These are phyloP conservation scores for Macrotyloma uniflorum DNA, from an alignment of 306 rosid genomes.

Conservation along the genomic window DNA sequence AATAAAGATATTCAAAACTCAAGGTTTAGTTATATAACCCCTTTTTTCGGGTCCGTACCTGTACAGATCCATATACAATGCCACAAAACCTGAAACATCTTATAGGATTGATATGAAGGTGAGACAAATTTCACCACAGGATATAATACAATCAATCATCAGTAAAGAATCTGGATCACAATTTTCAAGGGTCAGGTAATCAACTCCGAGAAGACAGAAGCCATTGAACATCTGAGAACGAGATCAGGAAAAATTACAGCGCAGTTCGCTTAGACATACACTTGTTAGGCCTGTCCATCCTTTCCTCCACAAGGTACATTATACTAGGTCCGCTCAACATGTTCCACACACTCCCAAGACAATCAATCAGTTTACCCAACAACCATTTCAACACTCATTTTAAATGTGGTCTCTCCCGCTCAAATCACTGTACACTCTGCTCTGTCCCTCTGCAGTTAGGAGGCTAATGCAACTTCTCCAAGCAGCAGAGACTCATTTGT, in stretches of 20 bases:
- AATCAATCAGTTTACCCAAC: slow-evolving; percentile 27
- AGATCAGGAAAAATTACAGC: slow-evolving; percentile 27
- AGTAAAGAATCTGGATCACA: slow-evolving; percentile 47
- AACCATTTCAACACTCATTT: slow-evolving; percentile 41
- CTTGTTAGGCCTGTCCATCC: slow-evolving; percentile 3
- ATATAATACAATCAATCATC: slow-evolving; percentile 54
- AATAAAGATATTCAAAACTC: background rate
- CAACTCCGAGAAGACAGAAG: slow-evolving; percentile 41
- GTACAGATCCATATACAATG: slow-evolving; percentile 25
- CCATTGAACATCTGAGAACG: slow-evolving; percentile 39
- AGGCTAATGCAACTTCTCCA: slow-evolving; percentile 44
- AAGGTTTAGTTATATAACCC: too few species aligned
- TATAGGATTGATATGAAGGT: slow-evolving; percentile 30
- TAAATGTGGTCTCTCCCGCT: slow-evolving; percentile 32
- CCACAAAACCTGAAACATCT: slow-evolving; percentile 31
- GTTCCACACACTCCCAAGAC: slow-evolving; percentile 25
- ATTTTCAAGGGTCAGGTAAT: slow-evolving; percentile 33
- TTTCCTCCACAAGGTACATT: slow-evolving; percentile 27
- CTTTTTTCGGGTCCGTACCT: background rate
- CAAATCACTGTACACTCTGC: slow-evolving; percentile 54
- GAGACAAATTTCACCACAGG: slow-evolving; percentile 46
- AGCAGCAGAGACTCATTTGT: slow-evolving; percentile 46
- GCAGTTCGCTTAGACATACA: slow-evolving; percentile 13
- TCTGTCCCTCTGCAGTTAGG: slow-evolving; percentile 39
- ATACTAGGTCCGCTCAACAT: slow-evolving; percentile 6